These are phyloP conservation scores for Ceratocystis ficicola DNA, from an alignment of 2,329 filamentous ascomycete genomes.

Conservation along the genomic window DNA sequence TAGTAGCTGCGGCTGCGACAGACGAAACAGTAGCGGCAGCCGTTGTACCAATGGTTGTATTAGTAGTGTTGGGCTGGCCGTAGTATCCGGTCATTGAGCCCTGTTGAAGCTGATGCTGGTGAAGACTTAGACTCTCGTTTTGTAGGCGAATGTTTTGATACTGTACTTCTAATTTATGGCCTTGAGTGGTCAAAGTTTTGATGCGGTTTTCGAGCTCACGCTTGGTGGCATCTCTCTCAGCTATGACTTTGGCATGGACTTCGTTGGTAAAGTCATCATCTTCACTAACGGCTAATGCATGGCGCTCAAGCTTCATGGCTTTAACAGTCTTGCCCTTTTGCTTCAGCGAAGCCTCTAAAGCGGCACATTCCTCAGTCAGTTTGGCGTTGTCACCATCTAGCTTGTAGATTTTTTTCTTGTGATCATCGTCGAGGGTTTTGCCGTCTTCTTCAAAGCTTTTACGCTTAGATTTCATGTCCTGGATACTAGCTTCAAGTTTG, in stretches of 20 bases:
- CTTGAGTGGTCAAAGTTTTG: constrained; percentile 29
- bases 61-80: constrained; percentile 23
- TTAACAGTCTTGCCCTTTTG: constrained; percentile 54
- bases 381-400: constrained; percentile 45
- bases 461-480: constrained; percentile 46
- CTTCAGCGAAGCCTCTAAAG: constrained; percentile 60
- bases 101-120: constrained; percentile 32
- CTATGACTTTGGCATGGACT: constrained; percentile 29
- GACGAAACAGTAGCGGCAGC: constrained; percentile 25
- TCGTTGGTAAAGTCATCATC: constrained; percentile 46
- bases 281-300: constrained; percentile 49
- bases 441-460: constrained; percentile 44
- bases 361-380: constrained; percentile 51
- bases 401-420: constrained; percentile 40
- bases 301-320: constrained; percentile 57
- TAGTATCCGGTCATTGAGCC: constrained; percentile 3
- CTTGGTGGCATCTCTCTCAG: constrained; percentile 15
- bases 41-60: constrained; percentile 19
- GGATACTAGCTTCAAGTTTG: constrained; percentile 54
- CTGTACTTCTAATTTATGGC: constrained; percentile 35
- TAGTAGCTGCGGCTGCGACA: constrained; percentile 26
- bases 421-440: constrained; percentile 38
- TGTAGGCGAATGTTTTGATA: constrained; percentile 32
- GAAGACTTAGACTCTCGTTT: constrained; percentile 36
- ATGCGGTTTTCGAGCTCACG: constrained; percentile 16